Conservation (phyloP, 2,329 filamentous ascomycete species). For the Aspergillus clavatus region DNA sequence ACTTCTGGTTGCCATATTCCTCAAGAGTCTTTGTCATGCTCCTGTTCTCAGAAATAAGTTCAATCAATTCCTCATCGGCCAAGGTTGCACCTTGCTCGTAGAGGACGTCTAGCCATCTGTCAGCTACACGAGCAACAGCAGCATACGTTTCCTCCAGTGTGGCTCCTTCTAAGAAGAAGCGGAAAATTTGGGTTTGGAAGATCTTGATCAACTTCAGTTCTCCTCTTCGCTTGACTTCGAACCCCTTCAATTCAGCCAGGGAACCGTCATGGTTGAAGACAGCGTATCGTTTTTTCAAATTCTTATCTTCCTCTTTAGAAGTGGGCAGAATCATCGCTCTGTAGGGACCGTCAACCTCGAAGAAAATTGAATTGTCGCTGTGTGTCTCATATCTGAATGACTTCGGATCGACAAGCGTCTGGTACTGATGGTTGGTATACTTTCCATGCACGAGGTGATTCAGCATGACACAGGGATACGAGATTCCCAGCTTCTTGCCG, state of each 20-base stretch:
- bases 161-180: slow-evolving; percentile 91
- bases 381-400: slow-evolving; percentile 92
- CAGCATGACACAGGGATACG: slow-evolving; percentile 98
- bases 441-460: slow-evolving; percentile 92
- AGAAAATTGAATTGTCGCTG: slow-evolving; percentile 99
- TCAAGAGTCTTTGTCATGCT: slow-evolving; percentile 96
- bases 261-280: slow-evolving; percentile 98
- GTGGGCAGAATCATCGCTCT: slow-evolving; percentile 95
- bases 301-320: slow-evolving; percentile 98
- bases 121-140: slow-evolving; percentile 89
- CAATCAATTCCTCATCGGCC: slow-evolving; percentile 94
- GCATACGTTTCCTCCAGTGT: slow-evolving; percentile 85
- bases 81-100: slow-evolving; percentile 82
- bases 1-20: slow-evolving; percentile 93
- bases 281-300: slow-evolving; percentile 97
- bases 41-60: slow-evolving; percentile 99
- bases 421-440: slow-evolving; percentile 97
- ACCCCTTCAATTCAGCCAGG: slow-evolving; percentile 91
- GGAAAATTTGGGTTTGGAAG: slow-evolving; percentile 98
- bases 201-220: slow-evolving; percentile 99
- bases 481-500: slow-evolving; percentile 93
- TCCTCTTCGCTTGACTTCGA: slow-evolving; percentile 94
- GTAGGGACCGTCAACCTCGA: slow-evolving; percentile 97
- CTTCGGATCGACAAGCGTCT: slow-evolving; percentile 73
- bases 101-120: slow-evolving; percentile 93